These are phyloP conservation scores for Hypoxylon sp. DNA, from an alignment of 2,329 filamentous ascomycete genomes.

Conservation along the genomic window DNA sequence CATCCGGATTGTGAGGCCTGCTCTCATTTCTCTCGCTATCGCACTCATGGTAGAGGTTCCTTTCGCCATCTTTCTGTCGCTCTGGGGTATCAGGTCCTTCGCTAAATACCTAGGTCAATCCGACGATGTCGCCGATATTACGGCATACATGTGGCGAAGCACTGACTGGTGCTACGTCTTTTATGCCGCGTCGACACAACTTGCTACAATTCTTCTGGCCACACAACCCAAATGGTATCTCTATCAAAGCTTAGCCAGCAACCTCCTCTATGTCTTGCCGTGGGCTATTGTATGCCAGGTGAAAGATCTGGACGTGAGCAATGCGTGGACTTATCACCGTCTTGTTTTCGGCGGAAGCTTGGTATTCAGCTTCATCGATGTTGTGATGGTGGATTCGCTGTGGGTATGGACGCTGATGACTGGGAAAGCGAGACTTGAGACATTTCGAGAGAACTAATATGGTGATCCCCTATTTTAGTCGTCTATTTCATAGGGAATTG, in stretches of 20 bases:
- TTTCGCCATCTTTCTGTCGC: constrained; percentile 72
- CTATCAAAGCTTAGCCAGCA: constrained; percentile 75
- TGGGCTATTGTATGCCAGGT: constrained; percentile 76
- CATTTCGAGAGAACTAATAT: constrained; percentile 48
- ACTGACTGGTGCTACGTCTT: constrained; percentile 79
- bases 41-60: constrained; percentile 73
- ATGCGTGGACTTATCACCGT: constrained; percentile 77
- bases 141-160: constrained; percentile 74
- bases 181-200: constrained; percentile 75
- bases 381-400: constrained; percentile 64
- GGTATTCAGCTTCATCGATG: constrained; percentile 74
- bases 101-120: constrained; percentile 73
- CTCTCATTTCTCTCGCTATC: constrained; percentile 66
- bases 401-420: constrained; percentile 67
- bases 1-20: constrained; percentile 63
- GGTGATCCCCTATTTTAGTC: too few species aligned
- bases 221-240: constrained; percentile 77
- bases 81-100: constrained; percentile 72
- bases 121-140: constrained; percentile 70
- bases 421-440: constrained; percentile 61
- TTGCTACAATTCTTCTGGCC: constrained; percentile 75
- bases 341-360: constrained; percentile 78
- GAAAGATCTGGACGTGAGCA: constrained; percentile 61
- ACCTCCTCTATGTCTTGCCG: constrained; percentile 77
- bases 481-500: too few species aligned